Base-by-base conservation (phyloP, 1,284 basidiomycete genomes). In the Leucoagaricus sp. region DNA sequence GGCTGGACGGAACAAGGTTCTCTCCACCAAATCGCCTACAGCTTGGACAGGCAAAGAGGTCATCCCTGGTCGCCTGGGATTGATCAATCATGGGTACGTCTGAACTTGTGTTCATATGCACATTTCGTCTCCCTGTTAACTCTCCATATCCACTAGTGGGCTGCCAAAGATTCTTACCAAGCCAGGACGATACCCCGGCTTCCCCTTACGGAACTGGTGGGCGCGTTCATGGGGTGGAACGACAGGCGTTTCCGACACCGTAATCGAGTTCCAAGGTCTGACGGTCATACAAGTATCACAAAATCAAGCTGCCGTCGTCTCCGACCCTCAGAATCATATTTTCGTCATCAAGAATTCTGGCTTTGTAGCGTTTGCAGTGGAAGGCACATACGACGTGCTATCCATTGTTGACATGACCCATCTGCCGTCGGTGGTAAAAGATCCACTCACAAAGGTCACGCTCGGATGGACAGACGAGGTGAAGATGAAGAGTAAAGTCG, bases 351-450 rank as follows among this genome's bases (percentile, higher is more conserved):
- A 85, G 70, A 88, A 89, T 63, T 75, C 83, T 42, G 87, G 88
- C 13, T 89, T 91, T 61, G 86, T 87, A n/a, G 83, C 90, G 0
- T 87, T 85, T 63, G 86, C 86, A 0, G 74, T 89, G 53, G 81
- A 87, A 67, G 89, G 89, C 49, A 83, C 84, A 25, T 92, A 90
- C 66, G 76, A 85, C 56, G 87, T 91, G 13, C 80, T 92, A 36
- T 84, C 85, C 3, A 85, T 92, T 58, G 85, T 92, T 31, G 89
- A 92, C 65, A 89, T 91, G 67, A 92, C 90, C 2, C 89, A 92
- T 70, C 69, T 92, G 49, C 78, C 82, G 8, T 80, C 72, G 13
- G 60, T 73, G 10, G 74, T 91, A 29, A 81, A 80, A 51, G 90
- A 92, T 63, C 72, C 75, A 28, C 74, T 88, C 41, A 89, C 88